Conservation (phyloP, 2,329 filamentous ascomycete species). For the Colletotrichum kahawae region DNA sequence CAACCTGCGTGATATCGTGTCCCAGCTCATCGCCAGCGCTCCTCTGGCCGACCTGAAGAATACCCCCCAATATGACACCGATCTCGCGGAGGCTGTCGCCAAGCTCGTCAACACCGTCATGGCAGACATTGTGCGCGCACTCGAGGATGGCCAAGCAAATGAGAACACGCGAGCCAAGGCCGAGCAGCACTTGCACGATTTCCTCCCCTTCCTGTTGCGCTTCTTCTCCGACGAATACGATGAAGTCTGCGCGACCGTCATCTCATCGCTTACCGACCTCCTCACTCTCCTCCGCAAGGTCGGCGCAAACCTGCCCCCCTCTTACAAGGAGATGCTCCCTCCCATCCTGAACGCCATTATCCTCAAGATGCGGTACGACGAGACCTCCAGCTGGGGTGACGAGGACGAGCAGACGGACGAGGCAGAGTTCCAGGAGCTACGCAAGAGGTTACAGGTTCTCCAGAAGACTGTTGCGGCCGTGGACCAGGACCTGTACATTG, state of each 20-base stretch:
- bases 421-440: constrained; percentile 93
- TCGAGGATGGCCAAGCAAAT: constrained; percentile 71
- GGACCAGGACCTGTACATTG: constrained; percentile 86
- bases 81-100: constrained; percentile 92
- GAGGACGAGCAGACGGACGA: constrained; percentile 96
- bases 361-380: constrained; percentile 96
- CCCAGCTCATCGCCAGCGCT: constrained; percentile 83
- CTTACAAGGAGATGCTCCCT: constrained; percentile 82
- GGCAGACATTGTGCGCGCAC: constrained; percentile 83
- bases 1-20: constrained; percentile 83
- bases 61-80: constrained; percentile 89
- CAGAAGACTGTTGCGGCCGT: constrained; percentile 93
- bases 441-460: constrained; percentile 86
- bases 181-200: constrained; percentile 80
- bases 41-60: constrained; percentile 79
- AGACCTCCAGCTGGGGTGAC: constrained; percentile 90
- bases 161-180: constrained; percentile 74
- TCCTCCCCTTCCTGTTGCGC: constrained; percentile 84
- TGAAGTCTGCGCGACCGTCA: constrained; percentile 95
- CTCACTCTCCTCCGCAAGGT: constrained; percentile 89
- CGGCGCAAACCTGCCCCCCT: constrained; percentile 64
- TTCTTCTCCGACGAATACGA: constrained; percentile 99
- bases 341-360: constrained; percentile 92
- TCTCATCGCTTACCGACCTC: constrained; percentile 90
- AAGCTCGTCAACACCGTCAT: constrained; percentile 93